Evolutionary conservation across 176 grass and related monocot species (phyloP), one percentile per base, ranked within the genome.

Genomic region (Musa beccarii): DNA sequence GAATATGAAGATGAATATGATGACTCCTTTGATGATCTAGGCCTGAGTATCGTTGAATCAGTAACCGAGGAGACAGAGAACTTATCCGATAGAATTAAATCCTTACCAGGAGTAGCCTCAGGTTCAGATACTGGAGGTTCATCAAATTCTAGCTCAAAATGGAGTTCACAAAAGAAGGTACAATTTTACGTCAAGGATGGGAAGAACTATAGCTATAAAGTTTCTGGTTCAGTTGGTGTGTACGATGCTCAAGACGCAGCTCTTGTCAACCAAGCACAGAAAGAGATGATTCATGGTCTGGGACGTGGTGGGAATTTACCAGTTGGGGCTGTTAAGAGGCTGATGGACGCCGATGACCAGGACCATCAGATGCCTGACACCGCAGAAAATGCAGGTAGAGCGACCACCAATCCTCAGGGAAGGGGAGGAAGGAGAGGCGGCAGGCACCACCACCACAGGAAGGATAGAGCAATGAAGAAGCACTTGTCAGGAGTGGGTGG

Each of bases 191-290:
- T 99, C 0, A 99, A 99, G 84, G 95, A 94, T 12, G 95, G 95
- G 51, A 94, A 99, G 78, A 99, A 99, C 81, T 99, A 94, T 68
- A 99, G 95, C 82, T 98, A 99, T 66, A 99, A 92, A 75, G 95
- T 98, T 76, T 34, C 88, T 79, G 95, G 90, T 75, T 88, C 90
- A 10, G 82, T 98, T 80, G 90, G 79, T 71, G 95, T 94, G 62
- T 80, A 70, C 53, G 92, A 20, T 83, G 87, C 85, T 66, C 87
- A 87, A 81, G 95, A 98, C 69, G 95, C 95, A 14, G 76, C 88
- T 70, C 52, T 79, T 63, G 49, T 98, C n/a, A 81, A 51, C 68
- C 73, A 86, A 34, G 75, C 68, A 53, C 88, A 98, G 61, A 98
- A 82, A 79, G 88, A 86, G 24, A 80, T 79, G 21, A 98, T 98